Base-by-base conservation (phyloP, 768 basidiomycete species). In the Trametes punicea region DNA sequence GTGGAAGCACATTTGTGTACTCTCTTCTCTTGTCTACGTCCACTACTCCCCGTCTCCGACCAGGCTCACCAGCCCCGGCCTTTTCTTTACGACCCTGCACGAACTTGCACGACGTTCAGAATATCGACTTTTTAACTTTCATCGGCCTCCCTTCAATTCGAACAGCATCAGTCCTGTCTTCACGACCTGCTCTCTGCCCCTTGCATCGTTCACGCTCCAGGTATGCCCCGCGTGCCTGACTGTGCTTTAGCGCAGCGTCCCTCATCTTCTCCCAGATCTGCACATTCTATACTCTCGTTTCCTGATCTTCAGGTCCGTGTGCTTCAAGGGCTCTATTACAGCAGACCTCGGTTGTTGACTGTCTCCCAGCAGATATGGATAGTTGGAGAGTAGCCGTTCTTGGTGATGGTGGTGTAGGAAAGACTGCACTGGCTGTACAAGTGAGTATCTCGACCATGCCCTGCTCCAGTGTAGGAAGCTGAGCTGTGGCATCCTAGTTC, bases 361-460 rank as follows among this genome's bases (percentile, higher is more conserved):
- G 18, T 29, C 38, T 55, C 50, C 31, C 45, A 60, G 46, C 61
- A 78, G 75, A 79, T 73, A 93, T 93, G 91, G 91, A 93, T 77
- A 88, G 86, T 71, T 93, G 91, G 91, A 88, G 93, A 79, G 88
- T 97, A 65, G 93, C 94, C 60, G 92, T 97, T 63, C 82, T 97
- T 56, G 94, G 94, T 62, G 94, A 98, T 75, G 94, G 94, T 74
- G 94, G 94, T 75, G 94, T 98, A 45, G 94, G 94, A 55, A 98
- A 98, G 80, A 97, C 94, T 56, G 94, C 94, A 34, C 74, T 98
- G 67, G 93, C 94, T 62, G 93, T 97, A 42, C 94, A 97, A 80
- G 93, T 91, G 65, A 57, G 87, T n/a, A n/a, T n/a, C 31, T 49
- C 38, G 5, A 8, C 30, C 44, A n/a, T 21, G 23, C 34, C 21